These are phyloP conservation scores for Penicillium argentinense DNA, from an alignment of 495 filamentous ascomycete species.

Conservation along the genomic window DNA sequence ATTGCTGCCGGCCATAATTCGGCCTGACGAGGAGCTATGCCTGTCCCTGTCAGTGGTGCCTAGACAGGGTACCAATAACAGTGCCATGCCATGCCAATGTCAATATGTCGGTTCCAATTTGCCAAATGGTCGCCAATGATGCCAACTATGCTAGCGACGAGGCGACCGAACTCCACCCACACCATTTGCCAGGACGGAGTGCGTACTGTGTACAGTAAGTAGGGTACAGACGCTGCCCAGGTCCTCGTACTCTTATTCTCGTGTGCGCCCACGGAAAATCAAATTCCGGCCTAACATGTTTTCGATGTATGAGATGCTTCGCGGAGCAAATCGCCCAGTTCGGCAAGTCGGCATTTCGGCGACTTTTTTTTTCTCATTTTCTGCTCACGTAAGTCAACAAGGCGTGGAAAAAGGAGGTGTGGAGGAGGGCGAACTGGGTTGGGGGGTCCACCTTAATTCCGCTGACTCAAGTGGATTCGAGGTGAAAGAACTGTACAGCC, in stretches of 20 bases:
- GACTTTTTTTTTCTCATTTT: constrained; percentile 6
- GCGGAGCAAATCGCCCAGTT: constrained; percentile 7
- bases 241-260: background rate
- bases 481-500: background rate
- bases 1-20: background rate
- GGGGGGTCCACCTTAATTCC: background rate
- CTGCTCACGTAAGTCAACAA: constrained; percentile 4
- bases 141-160: too few species aligned
- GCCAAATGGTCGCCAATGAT: too few species aligned
- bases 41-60: too few species aligned
- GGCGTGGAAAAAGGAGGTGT: constrained; percentile 2
- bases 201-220: background rate
- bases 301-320: too few species aligned
- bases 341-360: constrained; percentile 26
- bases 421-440: too few species aligned
- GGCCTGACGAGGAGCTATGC: too few species aligned
- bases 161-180: too few species aligned
- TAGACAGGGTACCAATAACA: too few species aligned
- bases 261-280: background rate
- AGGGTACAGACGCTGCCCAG: background rate
- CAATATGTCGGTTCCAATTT: too few species aligned
- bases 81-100: too few species aligned
- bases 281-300: background rate
- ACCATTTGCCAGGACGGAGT: too few species aligned
- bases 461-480: constrained; percentile 9